These are phyloP conservation scores for Colletotrichum incanum DNA, from an alignment of 2,329 filamentous ascomycete species.

Conservation along the genomic window DNA sequence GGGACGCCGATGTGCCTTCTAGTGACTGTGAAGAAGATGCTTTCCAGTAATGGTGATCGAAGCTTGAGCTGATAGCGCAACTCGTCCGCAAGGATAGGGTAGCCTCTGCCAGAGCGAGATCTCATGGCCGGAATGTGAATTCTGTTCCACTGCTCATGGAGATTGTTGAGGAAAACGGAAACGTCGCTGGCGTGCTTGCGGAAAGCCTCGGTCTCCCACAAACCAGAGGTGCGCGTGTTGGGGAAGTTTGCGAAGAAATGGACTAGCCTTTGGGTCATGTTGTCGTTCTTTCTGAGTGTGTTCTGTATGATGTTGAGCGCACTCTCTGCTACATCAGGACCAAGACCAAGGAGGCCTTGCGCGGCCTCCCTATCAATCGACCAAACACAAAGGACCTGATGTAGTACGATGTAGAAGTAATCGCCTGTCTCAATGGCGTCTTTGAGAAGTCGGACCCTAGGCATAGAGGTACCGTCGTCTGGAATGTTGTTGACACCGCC, in stretches of 20 bases:
- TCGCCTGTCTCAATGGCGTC: slow-evolving; percentile 72
- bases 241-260: slow-evolving; percentile 59
- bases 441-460: slow-evolving; percentile 68
- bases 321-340: slow-evolving; percentile 46
- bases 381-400: slow-evolving; percentile 77
- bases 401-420: slow-evolving; percentile 74
- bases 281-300: slow-evolving; percentile 57
- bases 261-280: slow-evolving; percentile 48
- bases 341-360: slow-evolving; percentile 44
- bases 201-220: slow-evolving; percentile 44
- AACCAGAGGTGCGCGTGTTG: slow-evolving; percentile 20
- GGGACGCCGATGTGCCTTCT: slow-evolving; percentile 62
- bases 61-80: slow-evolving; percentile 64
- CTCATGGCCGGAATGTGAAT: slow-evolving; percentile 54
- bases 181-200: slow-evolving; percentile 52
- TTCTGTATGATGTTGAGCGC: slow-evolving; percentile 54
- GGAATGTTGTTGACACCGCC: slow-evolving; percentile 8
- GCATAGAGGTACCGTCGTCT: slow-evolving; percentile 41
- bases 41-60: slow-evolving; percentile 66
- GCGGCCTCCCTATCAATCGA: slow-evolving; percentile 56
- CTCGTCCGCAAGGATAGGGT: slow-evolving; percentile 72
- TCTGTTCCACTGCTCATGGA: slow-evolving; percentile 59
- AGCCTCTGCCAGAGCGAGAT: slow-evolving; percentile 50
- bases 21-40: slow-evolving; percentile 67
- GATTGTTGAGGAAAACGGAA: slow-evolving; percentile 58